phyloP scores from a whole-genome alignment of 805 yeast species.

The Candida broadrunensis region DNA sequence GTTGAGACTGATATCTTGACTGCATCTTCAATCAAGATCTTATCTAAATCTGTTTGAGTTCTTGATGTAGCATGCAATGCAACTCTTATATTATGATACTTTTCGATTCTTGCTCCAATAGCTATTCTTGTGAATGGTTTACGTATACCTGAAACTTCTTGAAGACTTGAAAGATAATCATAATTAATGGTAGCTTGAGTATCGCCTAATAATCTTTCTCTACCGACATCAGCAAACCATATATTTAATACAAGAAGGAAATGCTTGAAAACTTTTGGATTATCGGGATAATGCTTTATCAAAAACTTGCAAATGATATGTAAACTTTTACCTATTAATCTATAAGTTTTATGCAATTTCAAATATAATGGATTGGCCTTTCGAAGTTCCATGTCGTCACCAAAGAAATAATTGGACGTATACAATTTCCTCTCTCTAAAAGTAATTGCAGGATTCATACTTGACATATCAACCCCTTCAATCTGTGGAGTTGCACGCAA shows the following conservation, averaged over 20 bases:
- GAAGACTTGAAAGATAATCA: constrained; percentile 54
- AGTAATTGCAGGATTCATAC: constrained; percentile 53
- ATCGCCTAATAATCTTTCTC: constrained; percentile 58
- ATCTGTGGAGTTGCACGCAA: constrained; percentile 46
- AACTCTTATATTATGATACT: constrained; percentile 73
- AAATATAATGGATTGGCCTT: constrained; percentile 27
- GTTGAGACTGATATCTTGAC: constrained; percentile 63
- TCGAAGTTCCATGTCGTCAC: constrained; percentile 47
- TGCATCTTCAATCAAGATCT: constrained; percentile 59
- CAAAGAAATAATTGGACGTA: constrained; percentile 64
- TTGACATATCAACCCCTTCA: constrained; percentile 40
- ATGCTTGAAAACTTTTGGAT: constrained; percentile 59
- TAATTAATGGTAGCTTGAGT: constrained; percentile 57
- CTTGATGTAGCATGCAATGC: constrained; percentile 71
- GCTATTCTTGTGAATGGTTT: constrained; percentile 77
- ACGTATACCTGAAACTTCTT: constrained; percentile 58
- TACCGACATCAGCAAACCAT: constrained; percentile 81
- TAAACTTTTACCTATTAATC: constrained; percentile 57
- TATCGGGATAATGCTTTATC: constrained; percentile 51
- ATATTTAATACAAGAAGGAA: constrained; percentile 62
- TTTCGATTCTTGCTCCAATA: constrained; percentile 69
- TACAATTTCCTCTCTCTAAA: constrained; percentile 61
- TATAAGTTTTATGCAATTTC: constrained; percentile 58
- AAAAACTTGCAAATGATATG: constrained; percentile 55
- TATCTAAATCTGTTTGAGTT: constrained; percentile 64